phyloP scores from a whole-genome alignment of 345 rosid species.

The Erysimum cheiranthoides region DNA sequence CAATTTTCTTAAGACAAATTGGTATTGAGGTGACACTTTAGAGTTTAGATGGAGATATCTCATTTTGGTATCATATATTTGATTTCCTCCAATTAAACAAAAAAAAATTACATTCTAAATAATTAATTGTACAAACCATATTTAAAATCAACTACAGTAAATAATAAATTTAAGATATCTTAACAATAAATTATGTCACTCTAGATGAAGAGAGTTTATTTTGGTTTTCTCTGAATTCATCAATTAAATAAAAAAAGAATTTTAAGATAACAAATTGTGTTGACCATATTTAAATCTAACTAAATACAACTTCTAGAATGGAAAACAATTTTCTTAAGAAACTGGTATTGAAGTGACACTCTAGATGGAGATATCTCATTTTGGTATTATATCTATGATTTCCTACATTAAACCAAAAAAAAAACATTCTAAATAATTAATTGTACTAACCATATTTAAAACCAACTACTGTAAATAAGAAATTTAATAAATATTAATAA shows the following conservation, averaged over 20 bases:
- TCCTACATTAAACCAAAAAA: too few species aligned
- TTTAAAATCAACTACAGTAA: background rate
- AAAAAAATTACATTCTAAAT: background rate
- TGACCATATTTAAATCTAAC: background rate
- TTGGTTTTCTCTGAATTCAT: background rate
- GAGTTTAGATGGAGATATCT: background rate
- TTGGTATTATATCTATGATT: too few species aligned
- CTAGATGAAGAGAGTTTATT: background rate
- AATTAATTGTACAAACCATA: background rate
- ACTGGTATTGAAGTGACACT: background rate
- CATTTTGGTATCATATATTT: background rate
- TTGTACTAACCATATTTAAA: background rate
- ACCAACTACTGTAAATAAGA: background rate
- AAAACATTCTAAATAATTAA: background rate
- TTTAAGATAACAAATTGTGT: background rate
- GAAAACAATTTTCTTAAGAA: background rate
- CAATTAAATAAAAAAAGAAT: background rate
- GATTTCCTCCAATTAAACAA: background rate
- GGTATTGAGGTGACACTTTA: background rate
- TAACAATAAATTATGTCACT: too few species aligned
- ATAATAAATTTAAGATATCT: background rate
- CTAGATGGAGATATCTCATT: background rate
- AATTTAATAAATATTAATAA: too few species aligned
- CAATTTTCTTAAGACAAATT: background rate
- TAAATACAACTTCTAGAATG: background rate